Conservation (phyloP, 805 yeast species). For the Hanseniaspora thailandica region DNA sequence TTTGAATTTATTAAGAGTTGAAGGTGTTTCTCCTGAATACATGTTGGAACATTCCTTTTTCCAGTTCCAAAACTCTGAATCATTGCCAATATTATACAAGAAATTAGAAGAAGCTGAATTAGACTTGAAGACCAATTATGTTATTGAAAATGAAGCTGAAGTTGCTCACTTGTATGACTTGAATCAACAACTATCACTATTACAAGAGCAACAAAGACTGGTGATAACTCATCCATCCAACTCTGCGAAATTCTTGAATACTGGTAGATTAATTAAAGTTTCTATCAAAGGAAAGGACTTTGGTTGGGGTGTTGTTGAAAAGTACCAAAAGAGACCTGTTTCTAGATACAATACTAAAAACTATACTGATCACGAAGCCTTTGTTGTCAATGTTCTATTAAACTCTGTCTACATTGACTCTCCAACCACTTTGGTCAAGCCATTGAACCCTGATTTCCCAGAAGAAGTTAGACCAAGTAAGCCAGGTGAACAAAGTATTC, state of each 20-base stretch:
- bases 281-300: conserved; percentile 50
- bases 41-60: conserved; percentile 89
- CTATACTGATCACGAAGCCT: conserved; percentile 78
- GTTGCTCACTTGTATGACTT: conserved; percentile 77
- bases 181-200: conserved; percentile 55
- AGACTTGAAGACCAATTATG: conserved; percentile 35
- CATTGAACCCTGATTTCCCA: conserved; percentile 65
- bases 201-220: conserved; percentile 64
- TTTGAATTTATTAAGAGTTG: conserved; percentile 88
- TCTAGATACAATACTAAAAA: conserved; percentile 47
- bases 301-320: conserved; percentile 93
- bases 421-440: conserved; percentile 70
- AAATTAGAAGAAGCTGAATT: conserved; percentile 45
- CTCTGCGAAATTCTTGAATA: conserved; percentile 68
- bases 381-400: conserved; percentile 74
- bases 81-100: conserved; percentile 75
- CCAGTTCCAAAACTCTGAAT: conserved; percentile 87
- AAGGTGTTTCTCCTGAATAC: conserved; percentile 95
- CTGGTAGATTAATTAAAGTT: conserved; percentile 73
- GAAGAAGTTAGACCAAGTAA: conserved; percentile 80
- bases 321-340: conserved; percentile 56
- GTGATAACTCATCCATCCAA: conserved; percentile 87
- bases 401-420: conserved; percentile 68
- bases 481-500: conserved; percentile 56
- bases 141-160: conserved; percentile 60